Percentiles rank a stretch among this genome's conserved stretches.
phyloP scores from a whole-genome alignment of 192 early-diverging fungal species.

The Coemansia sp. region DNA sequence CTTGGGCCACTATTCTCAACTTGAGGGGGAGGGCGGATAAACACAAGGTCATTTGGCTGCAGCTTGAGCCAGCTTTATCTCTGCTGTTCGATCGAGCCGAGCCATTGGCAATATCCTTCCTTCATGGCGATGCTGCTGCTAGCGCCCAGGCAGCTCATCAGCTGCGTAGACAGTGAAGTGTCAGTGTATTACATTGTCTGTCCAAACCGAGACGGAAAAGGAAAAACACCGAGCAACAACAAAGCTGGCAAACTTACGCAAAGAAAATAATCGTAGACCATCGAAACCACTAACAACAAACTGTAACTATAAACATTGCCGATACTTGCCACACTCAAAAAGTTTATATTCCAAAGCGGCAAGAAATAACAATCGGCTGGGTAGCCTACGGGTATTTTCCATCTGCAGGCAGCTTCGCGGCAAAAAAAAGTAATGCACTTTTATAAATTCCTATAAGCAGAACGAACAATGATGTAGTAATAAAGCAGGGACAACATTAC shows the following conservation, averaged over 20 bases:
- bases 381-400: background rate
- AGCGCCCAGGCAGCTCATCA: background rate
- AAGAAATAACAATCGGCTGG: background rate
- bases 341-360: conserved; percentile 2
- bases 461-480: background rate
- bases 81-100: background rate
- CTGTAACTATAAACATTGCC: background rate
- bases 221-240: background rate
- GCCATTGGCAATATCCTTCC: background rate
- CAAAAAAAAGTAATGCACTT: background rate
- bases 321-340: conserved; percentile 2
- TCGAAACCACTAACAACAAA: background rate
- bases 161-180: background rate
- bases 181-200: background rate
- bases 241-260: background rate
- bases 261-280: background rate
- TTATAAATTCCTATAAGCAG: background rate
- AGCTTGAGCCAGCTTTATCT: background rate
- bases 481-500: conserved; percentile 7
- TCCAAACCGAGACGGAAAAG: background rate
- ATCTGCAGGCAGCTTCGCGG: background rate
- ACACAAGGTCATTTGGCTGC: conserved; percentile 5
- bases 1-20: background rate
- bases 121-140: background rate
- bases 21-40: background rate